These are phyloP conservation scores for Primulina huaijiensis DNA, from an alignment of 257 asterid genomes.

Conservation along the genomic window DNA sequence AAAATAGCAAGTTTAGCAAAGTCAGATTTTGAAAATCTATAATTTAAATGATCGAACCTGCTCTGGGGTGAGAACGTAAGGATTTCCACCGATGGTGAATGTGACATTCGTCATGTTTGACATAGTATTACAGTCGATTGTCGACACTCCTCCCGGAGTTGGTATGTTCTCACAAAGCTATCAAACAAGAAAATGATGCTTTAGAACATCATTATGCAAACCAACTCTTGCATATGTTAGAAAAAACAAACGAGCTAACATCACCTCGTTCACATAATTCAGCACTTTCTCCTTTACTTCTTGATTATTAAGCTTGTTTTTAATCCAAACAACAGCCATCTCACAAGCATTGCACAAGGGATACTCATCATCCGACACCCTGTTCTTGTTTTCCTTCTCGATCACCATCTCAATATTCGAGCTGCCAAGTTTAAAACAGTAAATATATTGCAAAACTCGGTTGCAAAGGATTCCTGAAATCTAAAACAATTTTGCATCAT, in stretches of 20 bases:
- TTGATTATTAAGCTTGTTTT: slow-evolving; percentile 63
- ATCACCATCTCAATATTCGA: slow-evolving; percentile 75
- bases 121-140: slow-evolving; percentile 59
- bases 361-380: slow-evolving; percentile 37
- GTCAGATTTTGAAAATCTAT: not conserved
- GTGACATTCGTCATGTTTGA: slow-evolving; percentile 62
- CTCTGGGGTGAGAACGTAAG: slow-evolving; percentile 67
- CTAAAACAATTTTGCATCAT: too few relatives aligned
- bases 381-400: slow-evolving; percentile 38
- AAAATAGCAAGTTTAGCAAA: slow-evolving; percentile 3
- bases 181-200: slow-evolving; percentile 18
- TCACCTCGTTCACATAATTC: slow-evolving; percentile 74
- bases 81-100: slow-evolving; percentile 60
- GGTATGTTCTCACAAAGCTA: slow-evolving; percentile 90
- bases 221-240: slow-evolving; percentile 1
- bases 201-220: not conserved
- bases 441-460: too few relatives aligned
- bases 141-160: slow-evolving; percentile 80
- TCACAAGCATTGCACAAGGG: slow-evolving; percentile 77
- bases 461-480: not conserved
- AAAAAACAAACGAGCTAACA: not conserved
- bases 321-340: slow-evolving; percentile 96
- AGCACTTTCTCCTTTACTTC: slow-evolving; percentile 69
- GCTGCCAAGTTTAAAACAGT: slow-evolving; percentile 37
- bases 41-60: slow-evolving; percentile 50